Percentiles rank a stretch among this genome's conserved stretches.
Conservation (phyloP, 345 rosid genomes). For the Salix brachista region DNA sequence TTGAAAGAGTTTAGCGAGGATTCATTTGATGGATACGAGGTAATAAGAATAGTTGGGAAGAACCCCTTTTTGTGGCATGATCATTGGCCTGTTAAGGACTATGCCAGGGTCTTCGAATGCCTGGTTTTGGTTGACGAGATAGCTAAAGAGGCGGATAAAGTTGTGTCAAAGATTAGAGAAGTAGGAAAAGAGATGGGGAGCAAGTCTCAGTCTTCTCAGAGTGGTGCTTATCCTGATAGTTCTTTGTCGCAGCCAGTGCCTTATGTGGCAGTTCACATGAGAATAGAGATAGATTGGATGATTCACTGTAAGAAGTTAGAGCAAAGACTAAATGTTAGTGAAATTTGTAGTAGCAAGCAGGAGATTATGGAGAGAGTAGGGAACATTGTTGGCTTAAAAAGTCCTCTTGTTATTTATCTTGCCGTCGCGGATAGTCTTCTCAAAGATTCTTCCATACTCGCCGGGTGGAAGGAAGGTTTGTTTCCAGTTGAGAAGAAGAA, state of each 20-base stretch:
- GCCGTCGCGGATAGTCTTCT: constrained; percentile 88
- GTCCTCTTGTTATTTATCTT: constrained; percentile 63
- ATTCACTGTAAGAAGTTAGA: constrained; percentile 93
- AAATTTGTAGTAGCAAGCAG: constrained; percentile 85
- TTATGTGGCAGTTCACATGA: constrained; percentile 89
- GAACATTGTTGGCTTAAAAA: constrained; percentile 43
- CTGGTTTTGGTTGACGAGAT: constrained; percentile 72
- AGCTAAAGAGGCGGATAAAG: constrained; percentile 67
- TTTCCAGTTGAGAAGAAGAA: constrained; percentile 81
- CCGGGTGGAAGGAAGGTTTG: constrained; percentile 74
- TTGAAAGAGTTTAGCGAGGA: constrained; percentile 37
- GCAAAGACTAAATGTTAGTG: constrained; percentile 49
- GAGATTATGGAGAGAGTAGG: constrained; percentile 77
- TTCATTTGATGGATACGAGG: constrained; percentile 53
- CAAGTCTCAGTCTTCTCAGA: constrained; percentile 12
- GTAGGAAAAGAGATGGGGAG: constrained; percentile 40
- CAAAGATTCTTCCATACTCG: constrained; percentile 62
- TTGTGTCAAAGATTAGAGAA: constrained; percentile 63
- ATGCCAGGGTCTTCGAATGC: constrained; percentile 83
- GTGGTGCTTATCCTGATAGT: background rate
- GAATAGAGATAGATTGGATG: constrained; percentile 98
- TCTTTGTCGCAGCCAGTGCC: constrained; percentile 18
- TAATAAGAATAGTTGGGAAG: constrained; percentile 64
- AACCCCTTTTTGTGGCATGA: constrained; percentile 98
- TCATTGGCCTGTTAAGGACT: constrained; percentile 92